Evolutionary conservation across 805 yeast genomes (phyloP).

Genomic region (Myxozyma mucilagina): DNA sequence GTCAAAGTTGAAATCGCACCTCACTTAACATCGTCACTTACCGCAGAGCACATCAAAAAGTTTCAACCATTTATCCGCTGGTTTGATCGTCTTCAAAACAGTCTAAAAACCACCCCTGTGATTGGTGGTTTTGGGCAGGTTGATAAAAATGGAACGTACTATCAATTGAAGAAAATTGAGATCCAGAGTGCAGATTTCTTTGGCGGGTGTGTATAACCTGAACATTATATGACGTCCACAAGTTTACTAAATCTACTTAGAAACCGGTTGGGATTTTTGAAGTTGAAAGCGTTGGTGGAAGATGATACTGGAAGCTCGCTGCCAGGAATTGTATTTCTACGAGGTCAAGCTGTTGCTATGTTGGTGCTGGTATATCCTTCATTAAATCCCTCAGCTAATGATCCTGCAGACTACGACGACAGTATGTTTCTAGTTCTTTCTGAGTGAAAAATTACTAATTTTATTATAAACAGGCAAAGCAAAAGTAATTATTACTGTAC

Average conservation of each 20-base stretch:
- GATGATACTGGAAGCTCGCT: conserved; percentile 29
- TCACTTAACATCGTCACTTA: conserved; percentile 11
- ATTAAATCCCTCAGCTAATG: conserved; percentile 13
- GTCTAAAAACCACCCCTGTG: conserved; percentile 17
- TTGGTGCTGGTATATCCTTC: conserved; percentile 32
- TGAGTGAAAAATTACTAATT: not conserved
- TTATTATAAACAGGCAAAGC: conserved; percentile 10
- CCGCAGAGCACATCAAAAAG: conserved; percentile 7
- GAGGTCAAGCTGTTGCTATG: conserved; percentile 36
- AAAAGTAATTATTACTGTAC: conserved; percentile 31
- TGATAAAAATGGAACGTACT: conserved; percentile 1
- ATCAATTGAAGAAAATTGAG: conserved; percentile 25
- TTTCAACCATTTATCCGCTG: conserved; percentile 26
- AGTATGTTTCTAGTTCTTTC: not conserved
- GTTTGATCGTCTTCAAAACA: conserved; percentile 11
- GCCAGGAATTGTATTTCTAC: conserved; percentile 37
- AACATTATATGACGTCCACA: not conserved
- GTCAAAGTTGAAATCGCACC: conserved; percentile 17
- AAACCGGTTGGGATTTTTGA: conserved; percentile 34
- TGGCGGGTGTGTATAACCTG: conserved; percentile 9
- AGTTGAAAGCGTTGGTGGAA: conserved; percentile 32
- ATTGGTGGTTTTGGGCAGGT: conserved; percentile 8
- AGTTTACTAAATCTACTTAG: not conserved
- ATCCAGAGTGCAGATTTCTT: conserved; percentile 35
- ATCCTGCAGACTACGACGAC: conserved; percentile 27